phyloP scores from a whole-genome alignment of 2,329 filamentous ascomycete genomes.

The Hypoxylon sp. region DNA sequence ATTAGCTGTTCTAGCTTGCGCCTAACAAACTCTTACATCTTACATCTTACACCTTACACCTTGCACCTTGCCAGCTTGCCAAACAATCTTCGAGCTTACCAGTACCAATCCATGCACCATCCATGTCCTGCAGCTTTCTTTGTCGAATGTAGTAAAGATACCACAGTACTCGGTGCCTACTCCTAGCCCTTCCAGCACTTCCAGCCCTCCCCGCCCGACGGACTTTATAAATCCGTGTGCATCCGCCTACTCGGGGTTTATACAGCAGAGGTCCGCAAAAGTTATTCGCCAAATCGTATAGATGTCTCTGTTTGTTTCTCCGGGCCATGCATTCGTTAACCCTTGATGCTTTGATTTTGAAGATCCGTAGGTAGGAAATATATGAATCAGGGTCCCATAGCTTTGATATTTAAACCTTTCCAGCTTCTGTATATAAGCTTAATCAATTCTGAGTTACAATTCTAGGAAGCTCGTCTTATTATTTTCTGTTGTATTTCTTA shows the following conservation, averaged over 20 bases:
- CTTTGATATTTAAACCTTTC: constrained; percentile 12
- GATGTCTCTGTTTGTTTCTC: constrained; percentile 38
- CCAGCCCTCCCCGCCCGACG: background rate
- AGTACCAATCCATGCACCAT: constrained; percentile 17
- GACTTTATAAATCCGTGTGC: constrained; percentile 14
- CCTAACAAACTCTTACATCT: background rate
- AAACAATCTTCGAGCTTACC: constrained; percentile 17
- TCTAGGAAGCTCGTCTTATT: constrained; percentile 27
- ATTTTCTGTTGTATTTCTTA: constrained; percentile 29
- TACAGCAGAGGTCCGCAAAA: constrained; percentile 23
- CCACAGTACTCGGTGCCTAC: constrained; percentile 12
- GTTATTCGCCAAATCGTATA: constrained; percentile 32
- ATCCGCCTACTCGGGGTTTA: constrained; percentile 26
- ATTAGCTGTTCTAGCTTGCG: background rate
- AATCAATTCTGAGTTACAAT: constrained; percentile 34
- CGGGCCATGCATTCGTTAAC: constrained; percentile 17
- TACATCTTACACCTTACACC: background rate
- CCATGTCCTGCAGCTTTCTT: constrained; percentile 3
- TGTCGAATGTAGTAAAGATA: constrained; percentile 8
- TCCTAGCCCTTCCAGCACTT: background rate
- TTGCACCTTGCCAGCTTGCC: background rate
- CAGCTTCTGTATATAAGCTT: constrained; percentile 19
- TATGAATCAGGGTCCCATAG: constrained; percentile 9
- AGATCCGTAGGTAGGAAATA: constrained; percentile 27
- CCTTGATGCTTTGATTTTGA: background rate